phyloP scores from a whole-genome alignment of 129 eudicot genomes.

The Flaveria linearis region DNA sequence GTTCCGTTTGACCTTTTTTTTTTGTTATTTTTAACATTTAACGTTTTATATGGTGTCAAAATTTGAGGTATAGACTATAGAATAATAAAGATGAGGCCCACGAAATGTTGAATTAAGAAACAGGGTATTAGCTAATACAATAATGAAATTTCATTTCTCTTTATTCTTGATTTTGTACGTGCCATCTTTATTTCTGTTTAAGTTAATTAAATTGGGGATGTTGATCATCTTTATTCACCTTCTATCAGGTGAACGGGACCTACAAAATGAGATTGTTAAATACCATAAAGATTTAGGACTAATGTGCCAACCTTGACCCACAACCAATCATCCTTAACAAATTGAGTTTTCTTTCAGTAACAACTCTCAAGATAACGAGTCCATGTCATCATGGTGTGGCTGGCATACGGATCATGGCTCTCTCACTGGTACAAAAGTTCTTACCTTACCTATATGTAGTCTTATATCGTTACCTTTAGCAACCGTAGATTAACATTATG shows the following conservation, averaged over 20 bases:
- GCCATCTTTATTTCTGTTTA: not conserved
- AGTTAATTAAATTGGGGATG: not conserved
- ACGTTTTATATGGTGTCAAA: not conserved
- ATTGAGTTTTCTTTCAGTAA: constrained; percentile 45
- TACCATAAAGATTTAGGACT: not conserved
- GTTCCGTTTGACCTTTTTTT: not conserved
- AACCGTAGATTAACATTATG: not conserved
- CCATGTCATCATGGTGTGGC: constrained; percentile 97
- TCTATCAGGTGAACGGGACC: not conserved
- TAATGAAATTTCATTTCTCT: not conserved
- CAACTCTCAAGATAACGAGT: constrained; percentile 43
- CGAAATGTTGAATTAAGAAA: constrained; percentile 1
- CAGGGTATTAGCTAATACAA: not conserved
- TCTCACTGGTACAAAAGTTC: constrained; percentile 67
- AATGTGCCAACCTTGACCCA: not conserved
- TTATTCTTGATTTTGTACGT: not conserved
- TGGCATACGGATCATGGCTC: constrained; percentile 99
- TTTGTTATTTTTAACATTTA: not conserved
- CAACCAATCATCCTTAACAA: constrained; percentile 10
- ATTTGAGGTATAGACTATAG: not conserved
- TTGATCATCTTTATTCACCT: not conserved
- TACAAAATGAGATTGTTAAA: not conserved
- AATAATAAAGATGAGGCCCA: not conserved
- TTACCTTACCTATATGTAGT: not conserved
- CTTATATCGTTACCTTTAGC: not conserved